phyloP scores from a whole-genome alignment of 257 asterid genomes.

The Ligustrum vulgare region DNA sequence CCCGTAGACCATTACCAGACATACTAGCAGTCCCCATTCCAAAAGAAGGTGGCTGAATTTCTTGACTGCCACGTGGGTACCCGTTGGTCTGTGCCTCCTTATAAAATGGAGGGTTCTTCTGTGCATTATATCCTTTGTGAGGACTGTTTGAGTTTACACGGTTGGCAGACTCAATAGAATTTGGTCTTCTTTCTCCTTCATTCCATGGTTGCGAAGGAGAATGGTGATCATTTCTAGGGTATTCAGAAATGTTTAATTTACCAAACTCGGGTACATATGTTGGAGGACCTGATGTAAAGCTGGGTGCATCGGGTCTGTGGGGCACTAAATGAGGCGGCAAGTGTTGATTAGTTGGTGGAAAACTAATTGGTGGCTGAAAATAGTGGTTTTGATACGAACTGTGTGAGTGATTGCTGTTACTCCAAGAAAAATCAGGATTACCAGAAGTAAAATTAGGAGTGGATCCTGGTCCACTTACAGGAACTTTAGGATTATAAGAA shows the following conservation, averaged over 20 bases:
- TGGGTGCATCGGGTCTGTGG: constrained; percentile 33
- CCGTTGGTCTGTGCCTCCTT: constrained; percentile 46
- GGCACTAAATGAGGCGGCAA: constrained; percentile 26
- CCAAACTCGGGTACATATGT: constrained; percentile 36
- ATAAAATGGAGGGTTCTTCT: constrained; percentile 36
- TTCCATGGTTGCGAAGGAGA: constrained; percentile 32
- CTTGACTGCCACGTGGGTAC: constrained; percentile 43
- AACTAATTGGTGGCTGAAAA: constrained; percentile 41
- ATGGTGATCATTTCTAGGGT: constrained; percentile 30
- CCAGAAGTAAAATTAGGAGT: constrained; percentile 29
- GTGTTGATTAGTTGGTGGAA: constrained; percentile 31
- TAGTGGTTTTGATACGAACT: constrained; percentile 58
- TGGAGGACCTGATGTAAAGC: constrained; percentile 33
- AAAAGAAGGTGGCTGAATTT: constrained; percentile 44
- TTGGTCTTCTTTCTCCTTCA: constrained; percentile 60
- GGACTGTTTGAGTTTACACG: constrained; percentile 34
- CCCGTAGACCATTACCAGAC: constrained; percentile 55
- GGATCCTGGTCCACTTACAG: constrained; percentile 45
- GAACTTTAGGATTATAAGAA: constrained; percentile 38
- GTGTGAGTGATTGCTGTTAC: constrained; percentile 39
- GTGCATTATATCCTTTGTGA: constrained; percentile 51
- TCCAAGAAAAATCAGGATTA: constrained; percentile 44
- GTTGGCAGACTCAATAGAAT: constrained; percentile 46
- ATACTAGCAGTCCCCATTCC: constrained; percentile 33
- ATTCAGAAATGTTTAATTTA: constrained; percentile 36